Conservation (phyloP, 495 filamentous ascomycete genomes). For the Aspergillus ellipticus region DNA sequence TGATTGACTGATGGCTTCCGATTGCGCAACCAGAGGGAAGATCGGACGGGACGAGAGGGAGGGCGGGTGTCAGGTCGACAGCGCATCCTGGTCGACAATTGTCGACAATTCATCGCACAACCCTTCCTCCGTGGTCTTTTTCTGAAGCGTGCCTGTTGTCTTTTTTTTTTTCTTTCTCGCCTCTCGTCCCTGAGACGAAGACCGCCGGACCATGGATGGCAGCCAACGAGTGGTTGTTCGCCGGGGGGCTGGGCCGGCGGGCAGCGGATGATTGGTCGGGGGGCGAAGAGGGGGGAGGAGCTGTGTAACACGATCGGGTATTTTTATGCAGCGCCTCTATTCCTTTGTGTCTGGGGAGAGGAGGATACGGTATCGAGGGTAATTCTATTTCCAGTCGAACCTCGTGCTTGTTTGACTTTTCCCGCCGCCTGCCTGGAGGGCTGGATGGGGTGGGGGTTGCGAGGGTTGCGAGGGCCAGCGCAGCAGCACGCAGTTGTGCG, state of each 20-base stretch:
- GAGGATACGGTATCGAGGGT: neutral
- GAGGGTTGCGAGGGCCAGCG: neutral
- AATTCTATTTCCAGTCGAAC: neutral
- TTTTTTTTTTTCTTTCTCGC: neutral
- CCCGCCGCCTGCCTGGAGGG: neutral
- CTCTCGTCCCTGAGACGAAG: neutral
- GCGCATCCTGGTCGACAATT: neutral
- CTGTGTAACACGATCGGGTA: slow-evolving; percentile 8
- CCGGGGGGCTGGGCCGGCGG: neutral
- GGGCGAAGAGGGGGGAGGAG: neutral
- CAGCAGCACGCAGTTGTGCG: too few species aligned
- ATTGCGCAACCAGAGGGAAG: neutral
- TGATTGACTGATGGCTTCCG: neutral
- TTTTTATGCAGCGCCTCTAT: slow-evolving; percentile 7
- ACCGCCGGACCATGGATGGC: neutral
- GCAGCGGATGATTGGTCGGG: slow-evolving; percentile 8
- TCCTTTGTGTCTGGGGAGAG: too few species aligned
- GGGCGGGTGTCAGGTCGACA: neutral
- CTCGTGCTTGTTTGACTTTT: neutral
- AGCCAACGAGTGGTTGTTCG: slow-evolving; percentile 1
- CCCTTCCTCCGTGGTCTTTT: too few species aligned
- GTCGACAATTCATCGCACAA: neutral
- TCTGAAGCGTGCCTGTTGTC: too few species aligned
- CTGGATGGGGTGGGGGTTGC: neutral
- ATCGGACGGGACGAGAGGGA: neutral